Base-by-base conservation (phyloP, 352 stramenopile genomes). In the Phytopythium mirpurense region DNA sequence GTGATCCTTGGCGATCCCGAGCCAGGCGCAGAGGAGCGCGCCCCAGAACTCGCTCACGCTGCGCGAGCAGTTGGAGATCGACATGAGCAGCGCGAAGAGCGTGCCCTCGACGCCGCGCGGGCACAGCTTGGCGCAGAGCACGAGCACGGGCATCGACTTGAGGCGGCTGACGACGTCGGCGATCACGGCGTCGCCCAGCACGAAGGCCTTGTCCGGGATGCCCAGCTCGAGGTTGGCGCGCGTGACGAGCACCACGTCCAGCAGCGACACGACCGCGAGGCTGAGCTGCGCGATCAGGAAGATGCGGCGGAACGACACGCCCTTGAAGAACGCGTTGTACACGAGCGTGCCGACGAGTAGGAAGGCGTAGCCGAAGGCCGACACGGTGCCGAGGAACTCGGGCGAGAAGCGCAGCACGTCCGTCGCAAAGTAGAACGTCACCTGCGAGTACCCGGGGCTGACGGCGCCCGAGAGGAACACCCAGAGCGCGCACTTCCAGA, bases 31-130 rank as follows among this genome's bases (percentile, higher is more conserved):
- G 24, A 98, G 75, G 11, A 88, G 59, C 10, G 93, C 92, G 1
- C 93, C 93, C 65, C 97, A 82, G 65, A 98, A 97, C 32, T 93
- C 93, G 19, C 93, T 96, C 21, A 98, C 67, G 34, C 92, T 95
- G 40, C 77, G 88, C 24, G 90, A 96, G 48, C 96, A 94, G 74
- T 99, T 98, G 58, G 95, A 98, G 55, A 98, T 97, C 1, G 86
- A 97, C 96, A 99, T 99, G 46, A 99, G 74, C 38, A 96, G 78
- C 7, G 95, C 96, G 78, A 99, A 99, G 11, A 99, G 69, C 12
- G 96, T 97, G 32, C 95, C 95, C 65, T 99, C 96, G 23, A 98
- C 83, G 37, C 96, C 96, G 45, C 88, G 88, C 10, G 96, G 96
- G 55, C 96, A 99, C 23, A 99, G 63, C 51, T 91, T 91, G 11